Conservation (phyloP, 768 basidiomycete genomes). For the Tricholoma sp. region DNA sequence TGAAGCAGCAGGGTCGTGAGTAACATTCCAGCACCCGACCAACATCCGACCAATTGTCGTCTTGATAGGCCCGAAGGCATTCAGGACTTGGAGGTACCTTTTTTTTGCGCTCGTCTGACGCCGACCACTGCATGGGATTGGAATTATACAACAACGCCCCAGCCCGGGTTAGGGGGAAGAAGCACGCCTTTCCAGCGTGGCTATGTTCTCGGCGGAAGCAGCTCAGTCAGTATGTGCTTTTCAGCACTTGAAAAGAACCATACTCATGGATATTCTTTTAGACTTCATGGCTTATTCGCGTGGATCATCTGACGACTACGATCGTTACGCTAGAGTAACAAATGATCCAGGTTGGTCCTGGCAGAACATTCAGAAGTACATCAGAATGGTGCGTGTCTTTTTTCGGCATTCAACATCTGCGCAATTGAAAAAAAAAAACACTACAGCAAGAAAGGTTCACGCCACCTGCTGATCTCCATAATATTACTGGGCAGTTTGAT, state of each 20-base stretch:
- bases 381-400: constrained; percentile 10
- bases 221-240: constrained; percentile 21
- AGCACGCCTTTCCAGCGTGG: constrained; percentile 22
- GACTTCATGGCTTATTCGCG: constrained; percentile 21
- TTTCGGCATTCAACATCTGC: constrained; percentile 10
- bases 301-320: constrained; percentile 21
- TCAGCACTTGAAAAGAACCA: background rate
- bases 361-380: constrained; percentile 16
- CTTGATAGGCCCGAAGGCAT: constrained; percentile 9
- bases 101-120: constrained; percentile 7
- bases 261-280: background rate
- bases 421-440: background rate
- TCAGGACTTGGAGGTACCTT: constrained; percentile 7
- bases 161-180: constrained; percentile 20
- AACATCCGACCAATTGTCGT: background rate
- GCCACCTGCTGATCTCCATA: constrained; percentile 23
- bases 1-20: constrained; percentile 28
- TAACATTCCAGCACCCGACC: background rate
- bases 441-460: constrained; percentile 22
- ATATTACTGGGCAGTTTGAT: constrained; percentile 22
- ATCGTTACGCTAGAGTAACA: constrained; percentile 16
- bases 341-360: constrained; percentile 19
- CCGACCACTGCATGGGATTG: constrained; percentile 16
- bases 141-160: constrained; percentile 23
- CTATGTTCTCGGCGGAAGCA: constrained; percentile 23